These are phyloP conservation scores for Oidiodendron maius DNA, from an alignment of 495 filamentous ascomycete species.

Conservation along the genomic window DNA sequence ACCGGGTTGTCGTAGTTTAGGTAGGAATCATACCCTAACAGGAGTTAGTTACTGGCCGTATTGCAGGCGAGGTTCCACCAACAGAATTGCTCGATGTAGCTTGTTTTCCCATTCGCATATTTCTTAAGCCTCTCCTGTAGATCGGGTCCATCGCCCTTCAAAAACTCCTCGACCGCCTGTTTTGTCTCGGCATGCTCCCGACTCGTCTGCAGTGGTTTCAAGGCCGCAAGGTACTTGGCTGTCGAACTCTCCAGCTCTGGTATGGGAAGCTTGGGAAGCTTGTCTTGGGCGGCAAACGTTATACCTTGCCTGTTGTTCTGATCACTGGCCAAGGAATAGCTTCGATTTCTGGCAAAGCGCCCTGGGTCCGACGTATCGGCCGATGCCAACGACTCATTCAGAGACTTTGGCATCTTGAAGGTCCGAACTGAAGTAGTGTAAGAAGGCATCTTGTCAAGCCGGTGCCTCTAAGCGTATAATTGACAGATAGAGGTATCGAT, in stretches of 20 bases:
- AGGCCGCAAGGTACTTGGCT: slow-evolving; percentile 71
- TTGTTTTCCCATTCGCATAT: slow-evolving; percentile 89
- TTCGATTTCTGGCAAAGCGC: slow-evolving; percentile 30
- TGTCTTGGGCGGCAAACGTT: slow-evolving; percentile 85
- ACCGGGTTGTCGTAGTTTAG: slow-evolving; percentile 97
- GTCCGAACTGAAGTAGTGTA: slow-evolving; percentile 35
- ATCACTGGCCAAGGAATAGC: slow-evolving; percentile 38
- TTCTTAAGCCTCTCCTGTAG: slow-evolving; percentile 86
- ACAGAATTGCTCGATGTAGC: slow-evolving; percentile 99
- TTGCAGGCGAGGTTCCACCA: slow-evolving; percentile 31
- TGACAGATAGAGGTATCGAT: slow-evolving; percentile 71
- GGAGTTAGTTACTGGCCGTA: slow-evolving; percentile 6
- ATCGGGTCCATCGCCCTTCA: slow-evolving; percentile 75
- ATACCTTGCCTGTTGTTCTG: slow-evolving; percentile 52
- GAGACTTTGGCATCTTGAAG: slow-evolving; percentile 65
- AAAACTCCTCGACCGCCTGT: slow-evolving; percentile 76
- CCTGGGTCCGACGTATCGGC: slow-evolving; percentile 25
- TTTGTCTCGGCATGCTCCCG: slow-evolving; percentile 82
- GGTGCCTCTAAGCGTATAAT: slow-evolving; percentile 55
- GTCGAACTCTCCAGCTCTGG: slow-evolving; percentile 82
- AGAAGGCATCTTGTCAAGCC: slow-evolving; percentile 23
- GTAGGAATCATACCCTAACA: slow-evolving; percentile 94
- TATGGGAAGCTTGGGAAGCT: slow-evolving; percentile 86
- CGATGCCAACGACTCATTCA: slow-evolving; percentile 58
- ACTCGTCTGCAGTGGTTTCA: slow-evolving; percentile 72